Base-by-base conservation (phyloP, 169 alveolate genomes). In the Plasmodium falciparum region DNA sequence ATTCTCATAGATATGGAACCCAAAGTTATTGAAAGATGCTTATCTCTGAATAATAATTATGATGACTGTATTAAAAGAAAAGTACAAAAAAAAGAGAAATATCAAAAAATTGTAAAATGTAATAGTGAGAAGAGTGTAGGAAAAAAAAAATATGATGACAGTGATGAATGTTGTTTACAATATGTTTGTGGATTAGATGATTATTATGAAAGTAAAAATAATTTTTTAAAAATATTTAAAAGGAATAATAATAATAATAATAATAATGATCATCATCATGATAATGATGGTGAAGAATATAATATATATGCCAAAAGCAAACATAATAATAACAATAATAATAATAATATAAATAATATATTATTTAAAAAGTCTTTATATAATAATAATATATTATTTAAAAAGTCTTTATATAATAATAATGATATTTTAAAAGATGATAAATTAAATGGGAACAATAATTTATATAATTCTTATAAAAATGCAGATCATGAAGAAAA, bases 1-100 rank as follows among this genome's bases (percentile, higher is more conserved):
- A 83, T 83, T 7, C 52, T 83, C 12, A 83, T 83, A 4, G 91
- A 83, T 33, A 83, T 83, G 91, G 91, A 83, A 61, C 91, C 91
- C 11, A 83, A 83, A 66, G 91, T 83, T 11, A 70, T 83, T 43
- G 91, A 83, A 39, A 83, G 43, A 17, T 83, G 91, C 45, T 61
- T 83, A n/a, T 43, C 56, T 63, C n/a, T 29, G 12, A 49, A 47
- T 15, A 78, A 59, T 43, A 8, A 1, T 17, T 12, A 29, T 0
- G 63, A 65, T 22, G 20, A 45, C 22, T 24, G 24, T 39, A 66
- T 49, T 22, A 73, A 33, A 29, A 15, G 11, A 13, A 66, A 20
- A 62, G 17, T n/a, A 26, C 9, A 71, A 49, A 71, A 20, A 83
- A 69, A 33, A 56, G 59, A n/a, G 45, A 70, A 59, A 47, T 22